These are phyloP conservation scores for Staphylotrichum longicolle DNA, from an alignment of 495 filamentous ascomycete genomes.

Conservation along the genomic window DNA sequence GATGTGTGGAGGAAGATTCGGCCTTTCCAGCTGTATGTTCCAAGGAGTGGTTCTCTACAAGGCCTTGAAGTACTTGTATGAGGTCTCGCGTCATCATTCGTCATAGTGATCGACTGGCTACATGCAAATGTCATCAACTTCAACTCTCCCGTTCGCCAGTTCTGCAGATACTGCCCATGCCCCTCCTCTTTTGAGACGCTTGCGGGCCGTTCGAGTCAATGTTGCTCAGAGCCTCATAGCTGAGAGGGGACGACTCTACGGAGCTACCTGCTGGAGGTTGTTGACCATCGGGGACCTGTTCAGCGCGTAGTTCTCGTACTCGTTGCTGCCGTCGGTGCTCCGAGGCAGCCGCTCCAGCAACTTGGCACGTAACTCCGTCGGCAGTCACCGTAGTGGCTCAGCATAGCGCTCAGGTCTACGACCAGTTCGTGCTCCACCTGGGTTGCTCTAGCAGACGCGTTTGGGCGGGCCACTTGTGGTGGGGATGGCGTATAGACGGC, in stretches of 20 bases:
- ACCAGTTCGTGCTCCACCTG: slow-evolving; percentile 14
- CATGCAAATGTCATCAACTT: too few relatives aligned
- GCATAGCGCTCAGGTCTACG: slow-evolving; percentile 9
- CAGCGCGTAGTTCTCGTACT: slow-evolving; percentile 31
- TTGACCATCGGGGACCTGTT: slow-evolving; percentile 24
- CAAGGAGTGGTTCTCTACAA: too few relatives aligned
- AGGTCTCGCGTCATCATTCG: too few relatives aligned
- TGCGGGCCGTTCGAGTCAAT: too few relatives aligned
- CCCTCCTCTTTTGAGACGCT: too few relatives aligned
- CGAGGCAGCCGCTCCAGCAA: slow-evolving; percentile 25
- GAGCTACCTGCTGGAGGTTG: slow-evolving; percentile 22
- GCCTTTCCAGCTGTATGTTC: too few relatives aligned
- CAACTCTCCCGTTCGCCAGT: too few relatives aligned
- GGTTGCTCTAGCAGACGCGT: slow-evolving; percentile 8
- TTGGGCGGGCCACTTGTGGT: slow-evolving; percentile 12
- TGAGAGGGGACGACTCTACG: slow-evolving; percentile 32
- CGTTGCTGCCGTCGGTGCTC: slow-evolving; percentile 22
- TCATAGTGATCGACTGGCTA: too few relatives aligned
- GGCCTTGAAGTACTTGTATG: too few relatives aligned
- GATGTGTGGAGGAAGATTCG: too few relatives aligned
- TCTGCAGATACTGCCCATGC: too few relatives aligned
- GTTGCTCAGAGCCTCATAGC: too few relatives aligned
- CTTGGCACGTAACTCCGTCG: slow-evolving; percentile 20
- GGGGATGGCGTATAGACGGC: slow-evolving; percentile 18
- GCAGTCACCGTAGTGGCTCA: slow-evolving; percentile 12